Percentiles rank a stretch among this genome's conserved stretches.
Evolutionary conservation across 192 early-diverging fungal species (phyloP).

Genomic region (Backusella luteola): DNA sequence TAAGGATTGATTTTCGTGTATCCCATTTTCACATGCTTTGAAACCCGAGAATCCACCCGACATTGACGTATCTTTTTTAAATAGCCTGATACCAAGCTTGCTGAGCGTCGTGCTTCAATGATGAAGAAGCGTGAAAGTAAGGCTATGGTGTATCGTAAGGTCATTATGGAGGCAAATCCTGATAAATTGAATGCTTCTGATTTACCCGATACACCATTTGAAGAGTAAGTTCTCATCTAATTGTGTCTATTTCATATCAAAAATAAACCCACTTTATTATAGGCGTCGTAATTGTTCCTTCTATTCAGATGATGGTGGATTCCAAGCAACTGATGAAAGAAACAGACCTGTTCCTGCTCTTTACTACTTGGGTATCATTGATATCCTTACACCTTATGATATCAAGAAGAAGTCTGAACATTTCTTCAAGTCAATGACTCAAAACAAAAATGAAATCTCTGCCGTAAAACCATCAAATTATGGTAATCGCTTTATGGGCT

Average conservation of each 20-base stretch:
- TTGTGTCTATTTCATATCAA: not conserved
- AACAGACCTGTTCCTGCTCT: slow-evolving; percentile 68
- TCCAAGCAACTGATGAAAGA: slow-evolving; percentile 71
- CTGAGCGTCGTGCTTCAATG: slow-evolving; percentile 44
- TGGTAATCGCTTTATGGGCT: slow-evolving; percentile 83
- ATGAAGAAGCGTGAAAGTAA: slow-evolving; percentile 50
- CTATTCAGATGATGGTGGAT: slow-evolving; percentile 89
- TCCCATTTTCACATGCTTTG: not conserved
- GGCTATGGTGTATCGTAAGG: slow-evolving; percentile 47
- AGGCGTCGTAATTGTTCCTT: slow-evolving; percentile 79
- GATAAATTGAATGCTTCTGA: slow-evolving; percentile 56
- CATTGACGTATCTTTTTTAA: not conserved
- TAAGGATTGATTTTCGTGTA: not conserved
- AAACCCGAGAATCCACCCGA: not conserved
- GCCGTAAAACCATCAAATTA: slow-evolving; percentile 85
- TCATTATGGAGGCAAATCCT: slow-evolving; percentile 56
- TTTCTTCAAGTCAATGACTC: slow-evolving; percentile 67
- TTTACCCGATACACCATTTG: slow-evolving; percentile 50
- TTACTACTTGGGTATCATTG: slow-evolving; percentile 97
- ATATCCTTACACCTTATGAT: slow-evolving; percentile 95
- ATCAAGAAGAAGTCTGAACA: slow-evolving; percentile 85
- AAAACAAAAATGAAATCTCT: slow-evolving; percentile 62
- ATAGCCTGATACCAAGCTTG: slow-evolving; percentile 35
- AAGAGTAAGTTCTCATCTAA: slow-evolving; percentile 22
- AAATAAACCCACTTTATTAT: not conserved